Base-by-base conservation (phyloP, 805 yeast species). In the Citeromyces matritensis region DNA sequence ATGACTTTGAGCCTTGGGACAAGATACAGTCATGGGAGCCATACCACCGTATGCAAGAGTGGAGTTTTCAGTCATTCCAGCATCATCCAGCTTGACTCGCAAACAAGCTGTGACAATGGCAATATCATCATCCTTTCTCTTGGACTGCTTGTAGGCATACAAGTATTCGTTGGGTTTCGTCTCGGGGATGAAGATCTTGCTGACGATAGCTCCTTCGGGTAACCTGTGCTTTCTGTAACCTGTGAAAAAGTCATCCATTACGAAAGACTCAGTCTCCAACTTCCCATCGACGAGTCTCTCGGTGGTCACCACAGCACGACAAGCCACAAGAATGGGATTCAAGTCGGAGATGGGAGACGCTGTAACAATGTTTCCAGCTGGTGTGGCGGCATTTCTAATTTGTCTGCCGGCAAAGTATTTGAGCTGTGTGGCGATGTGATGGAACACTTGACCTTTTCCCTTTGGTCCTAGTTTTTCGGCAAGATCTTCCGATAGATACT, bases 311-410 rank as follows among this genome's bases (percentile, higher is more conserved):
- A 43, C 41, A 4, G 66, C 64, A 34, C 55, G 56, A 17, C 60
- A 53, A 4, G 64, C 56, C 8, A 60, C 63, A 30, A 63, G 44
- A 5, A 61, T 53, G 4, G 69, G 69, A 39, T 63, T 63, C 43
- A 63, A 39, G 39, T 63, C 69, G 1, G 69, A 58, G 35, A 63
- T 63, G 13, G 69, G 69, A 4, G 65, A 58, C 2, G 69, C 69
- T 1, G 69, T 63, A 12, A 62, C 65, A 28, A 63, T 60, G 27
- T 60, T 60, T 25, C 69, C 69, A 1, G 68, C 66, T 1, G 67
- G 61, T 8, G 67, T 62, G 10, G 67, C 69, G 6, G 61, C 67
- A 35, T 63, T 63, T 34, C 69, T 51, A 33, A 63, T 61, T 36
- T 64, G 69, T 24, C 67, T 48, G 2, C 69, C 67, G 1, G 69